Base-by-base conservation (phyloP, 352 stramenopile genomes). In the Globisporangium parvum region DNA sequence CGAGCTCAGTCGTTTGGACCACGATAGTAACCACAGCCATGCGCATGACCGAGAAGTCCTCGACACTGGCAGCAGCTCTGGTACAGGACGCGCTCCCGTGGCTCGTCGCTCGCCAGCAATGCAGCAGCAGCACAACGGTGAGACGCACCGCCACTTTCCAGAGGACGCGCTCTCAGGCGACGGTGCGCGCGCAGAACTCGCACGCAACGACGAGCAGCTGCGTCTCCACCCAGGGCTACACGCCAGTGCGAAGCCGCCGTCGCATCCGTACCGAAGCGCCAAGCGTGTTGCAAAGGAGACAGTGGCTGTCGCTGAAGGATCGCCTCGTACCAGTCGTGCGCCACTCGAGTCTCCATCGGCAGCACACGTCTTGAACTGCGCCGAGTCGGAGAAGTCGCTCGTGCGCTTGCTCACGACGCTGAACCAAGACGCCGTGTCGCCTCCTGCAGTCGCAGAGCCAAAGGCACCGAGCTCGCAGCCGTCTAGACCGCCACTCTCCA, bases 351-450 rank as follows among this genome's bases (percentile, higher is more conserved):
- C 77, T 0, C 77, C 79, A 8, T 79, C 79, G 14, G 77, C 77
- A 1, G 62, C 67, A 0, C 73, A 77, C 42, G 73, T 87, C 35
- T 45, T 89, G 51, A 85, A 87, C 62, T 89, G 77, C 47, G 66
- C 62, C 4, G 75, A 87, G 51, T 90, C 80, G 42, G 75, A 87
- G 48, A 83, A 87, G 24, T 88, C 80, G 37, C 51, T 91, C 18
- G 80, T 88, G 20, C 56, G 71, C 18, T 54, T 87, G 26, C 55
- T 91, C 33, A 87, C 67, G 44, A 78, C 77, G 42, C 50, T 91
- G 47, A 82, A 87, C 46, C 74, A 85, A 58, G 63, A 75, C 15
- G 57, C 62, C 17, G 63, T 67, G 2, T 46, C 21, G 12, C 18
- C 31, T 6, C 24, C 51, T 23, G 31, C 26, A 23, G 37, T 47